Conservation (phyloP, 192 early-diverging fungal species). For the Chytriomyces sp. region DNA sequence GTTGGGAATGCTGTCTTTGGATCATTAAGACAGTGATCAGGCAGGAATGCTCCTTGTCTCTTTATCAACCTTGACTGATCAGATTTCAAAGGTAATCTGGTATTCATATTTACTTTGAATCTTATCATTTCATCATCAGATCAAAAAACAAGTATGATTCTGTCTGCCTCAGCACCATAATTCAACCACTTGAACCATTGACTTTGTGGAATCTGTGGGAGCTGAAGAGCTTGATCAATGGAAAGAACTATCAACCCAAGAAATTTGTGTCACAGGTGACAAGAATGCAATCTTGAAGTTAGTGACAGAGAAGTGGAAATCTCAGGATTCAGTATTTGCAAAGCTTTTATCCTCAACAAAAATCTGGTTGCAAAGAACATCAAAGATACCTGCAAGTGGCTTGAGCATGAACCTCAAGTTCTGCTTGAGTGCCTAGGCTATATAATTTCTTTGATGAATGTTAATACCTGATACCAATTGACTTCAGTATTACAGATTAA, state of each 20-base stretch:
- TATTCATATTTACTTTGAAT: not conserved
- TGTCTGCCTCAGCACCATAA: not conserved
- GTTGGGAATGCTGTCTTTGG: slow-evolving; percentile 5
- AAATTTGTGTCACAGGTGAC: slow-evolving; percentile 4
- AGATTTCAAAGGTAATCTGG: not conserved
- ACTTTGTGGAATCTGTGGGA: not conserved
- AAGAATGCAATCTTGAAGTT: slow-evolving; percentile 16
- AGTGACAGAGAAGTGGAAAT: slow-evolving; percentile 2
- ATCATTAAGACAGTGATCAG: not conserved
- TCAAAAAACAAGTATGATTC: not conserved
- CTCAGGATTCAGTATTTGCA: slow-evolving; percentile 4
- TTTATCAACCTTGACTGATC: too few relatives aligned
- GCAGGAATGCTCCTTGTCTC: slow-evolving; percentile 9
- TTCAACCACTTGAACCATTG: not conserved
- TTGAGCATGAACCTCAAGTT: too few relatives aligned
- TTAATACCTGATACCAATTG: not conserved
- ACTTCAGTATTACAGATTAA: not conserved
- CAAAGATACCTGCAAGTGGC: slow-evolving; percentile 8
- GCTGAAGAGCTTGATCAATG: slow-evolving; percentile 12
- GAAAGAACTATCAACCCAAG: slow-evolving; percentile 6
- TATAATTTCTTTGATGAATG: not conserved
- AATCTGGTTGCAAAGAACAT: slow-evolving; percentile 13
- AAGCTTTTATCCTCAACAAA: slow-evolving; percentile 1
- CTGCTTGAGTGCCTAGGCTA: too few relatives aligned
- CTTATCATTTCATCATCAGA: not conserved